Evolutionary conservation across 2,329 filamentous ascomycete genomes (phyloP).

Genomic region (Colletotrichum sp.): DNA sequence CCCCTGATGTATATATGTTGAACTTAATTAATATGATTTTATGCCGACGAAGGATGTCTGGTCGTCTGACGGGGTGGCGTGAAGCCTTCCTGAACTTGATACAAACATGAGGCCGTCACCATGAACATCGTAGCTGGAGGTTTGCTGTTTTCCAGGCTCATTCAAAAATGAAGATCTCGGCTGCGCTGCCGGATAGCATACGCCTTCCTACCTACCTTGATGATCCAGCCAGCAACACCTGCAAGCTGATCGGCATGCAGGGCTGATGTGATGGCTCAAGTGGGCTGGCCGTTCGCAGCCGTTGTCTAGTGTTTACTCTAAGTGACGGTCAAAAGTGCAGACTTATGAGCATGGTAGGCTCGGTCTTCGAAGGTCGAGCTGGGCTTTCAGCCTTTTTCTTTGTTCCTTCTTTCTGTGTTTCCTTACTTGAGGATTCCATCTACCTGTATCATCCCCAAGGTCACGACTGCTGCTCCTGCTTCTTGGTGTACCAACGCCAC

Average conservation of each 20-base stretch:
- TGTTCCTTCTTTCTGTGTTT: not conserved
- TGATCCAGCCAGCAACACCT: not conserved
- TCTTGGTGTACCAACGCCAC: not conserved
- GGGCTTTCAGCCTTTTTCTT: not conserved
- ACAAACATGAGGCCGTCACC: too few species aligned
- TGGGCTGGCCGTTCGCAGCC: not conserved
- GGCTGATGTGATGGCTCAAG: not conserved
- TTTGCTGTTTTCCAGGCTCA: too few species aligned
- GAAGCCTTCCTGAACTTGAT: not conserved
- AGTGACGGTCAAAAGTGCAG: not conserved
- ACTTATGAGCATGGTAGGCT: not conserved
- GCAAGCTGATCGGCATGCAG: not conserved
- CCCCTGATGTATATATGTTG: not conserved
- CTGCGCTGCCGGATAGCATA: accelerated
- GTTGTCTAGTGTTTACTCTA: not conserved
- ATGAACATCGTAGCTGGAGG: not conserved
- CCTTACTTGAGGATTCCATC: not conserved
- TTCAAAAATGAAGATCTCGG: not conserved
- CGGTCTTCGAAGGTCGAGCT: not conserved
- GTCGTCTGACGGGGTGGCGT: not conserved
- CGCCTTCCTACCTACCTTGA: not conserved
- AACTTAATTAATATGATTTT: not conserved
- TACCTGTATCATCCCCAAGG: not conserved
- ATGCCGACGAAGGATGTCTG: not conserved
- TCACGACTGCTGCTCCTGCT: not conserved